Conservation (phyloP, 768 basidiomycete species). For the Coprinopsis cinerea region DNA sequence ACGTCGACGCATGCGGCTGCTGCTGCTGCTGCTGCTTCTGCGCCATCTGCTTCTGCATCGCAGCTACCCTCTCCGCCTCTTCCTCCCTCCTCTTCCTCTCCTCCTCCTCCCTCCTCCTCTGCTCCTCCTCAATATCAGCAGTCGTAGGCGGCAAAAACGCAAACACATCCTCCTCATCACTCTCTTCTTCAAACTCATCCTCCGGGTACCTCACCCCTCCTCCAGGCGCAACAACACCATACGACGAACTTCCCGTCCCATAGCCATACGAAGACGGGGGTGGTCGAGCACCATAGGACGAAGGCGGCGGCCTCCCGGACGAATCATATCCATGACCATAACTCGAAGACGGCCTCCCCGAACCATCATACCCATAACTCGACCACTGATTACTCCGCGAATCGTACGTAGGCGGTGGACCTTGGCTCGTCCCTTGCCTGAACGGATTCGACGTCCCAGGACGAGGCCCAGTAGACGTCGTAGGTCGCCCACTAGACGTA, state of each 20-base stretch:
- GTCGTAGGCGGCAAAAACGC: slow-evolving; percentile 85
- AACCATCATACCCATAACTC: not conserved
- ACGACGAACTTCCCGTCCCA: too few species aligned
- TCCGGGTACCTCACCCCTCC: not conserved
- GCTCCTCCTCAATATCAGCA: slow-evolving; percentile 40
- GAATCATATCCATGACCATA: too few species aligned
- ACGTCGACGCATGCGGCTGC: not conserved
- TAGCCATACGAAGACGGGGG: not conserved
- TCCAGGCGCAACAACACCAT: too few species aligned
- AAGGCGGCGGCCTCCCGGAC: not conserved
- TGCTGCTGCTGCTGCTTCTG: slow-evolving; percentile 4
- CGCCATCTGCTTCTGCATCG: too few species aligned
- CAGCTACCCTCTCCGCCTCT: too few species aligned
- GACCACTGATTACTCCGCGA: not conserved
- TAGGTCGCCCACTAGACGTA: not conserved
- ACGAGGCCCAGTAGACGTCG: not conserved
- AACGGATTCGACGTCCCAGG: not conserved
- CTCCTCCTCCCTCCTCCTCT: slow-evolving; percentile 4
- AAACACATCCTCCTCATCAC: slow-evolving; percentile 82
- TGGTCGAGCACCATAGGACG: not conserved
- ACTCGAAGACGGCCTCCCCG: too few species aligned
- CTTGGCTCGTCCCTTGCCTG: too few species aligned
- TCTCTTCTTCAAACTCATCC: slow-evolving; percentile 49
- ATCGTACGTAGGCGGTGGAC: not conserved
- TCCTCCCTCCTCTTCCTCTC: slow-evolving; percentile 4